These are phyloP conservation scores for Phytophthora lateralis DNA, from an alignment of 352 stramenopile species.

Conservation along the genomic window DNA sequence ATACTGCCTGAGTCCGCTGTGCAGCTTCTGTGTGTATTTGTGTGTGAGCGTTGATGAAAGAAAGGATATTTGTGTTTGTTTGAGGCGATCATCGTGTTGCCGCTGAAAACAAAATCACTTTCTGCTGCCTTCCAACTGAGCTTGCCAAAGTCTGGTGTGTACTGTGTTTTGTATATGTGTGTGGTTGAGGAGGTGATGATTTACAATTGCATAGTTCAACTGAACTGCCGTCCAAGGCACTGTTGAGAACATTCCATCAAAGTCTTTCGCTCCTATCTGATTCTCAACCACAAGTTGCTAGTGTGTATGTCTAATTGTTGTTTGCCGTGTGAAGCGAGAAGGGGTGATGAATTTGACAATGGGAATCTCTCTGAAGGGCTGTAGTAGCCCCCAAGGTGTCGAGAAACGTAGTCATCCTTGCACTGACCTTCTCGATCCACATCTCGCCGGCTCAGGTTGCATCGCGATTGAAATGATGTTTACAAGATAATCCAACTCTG, in stretches of 20 bases:
- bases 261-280: conserved; percentile 90
- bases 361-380: conserved; percentile 81
- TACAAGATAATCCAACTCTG: conserved; percentile 87
- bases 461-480: conserved; percentile 70
- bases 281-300: conserved; percentile 42
- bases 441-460: not conserved
- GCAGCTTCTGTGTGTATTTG: conserved; percentile 9
- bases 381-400: conserved; percentile 42
- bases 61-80: conserved; percentile 81
- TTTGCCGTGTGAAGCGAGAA: conserved; percentile 26
- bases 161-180: not conserved
- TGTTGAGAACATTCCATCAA: conserved; percentile 76
- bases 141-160: conserved; percentile 32
- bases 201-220: conserved; percentile 84
- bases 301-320: not conserved
- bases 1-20: conserved; percentile 76
- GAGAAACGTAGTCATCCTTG: conserved; percentile 82
- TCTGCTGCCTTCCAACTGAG: conserved; percentile 89
- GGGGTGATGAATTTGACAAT: conserved; percentile 84
- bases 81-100: conserved; percentile 54
- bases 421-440: conserved; percentile 57
- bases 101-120: conserved; percentile 81
- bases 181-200: conserved; percentile 67
- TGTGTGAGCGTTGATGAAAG: conserved; percentile 72
- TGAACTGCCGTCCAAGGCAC: conserved; percentile 52